Evolutionary conservation across 106 monocot species (phyloP), one percentile per base, ranked within the genome.

Genomic region (Iris macrosiphon): DNA sequence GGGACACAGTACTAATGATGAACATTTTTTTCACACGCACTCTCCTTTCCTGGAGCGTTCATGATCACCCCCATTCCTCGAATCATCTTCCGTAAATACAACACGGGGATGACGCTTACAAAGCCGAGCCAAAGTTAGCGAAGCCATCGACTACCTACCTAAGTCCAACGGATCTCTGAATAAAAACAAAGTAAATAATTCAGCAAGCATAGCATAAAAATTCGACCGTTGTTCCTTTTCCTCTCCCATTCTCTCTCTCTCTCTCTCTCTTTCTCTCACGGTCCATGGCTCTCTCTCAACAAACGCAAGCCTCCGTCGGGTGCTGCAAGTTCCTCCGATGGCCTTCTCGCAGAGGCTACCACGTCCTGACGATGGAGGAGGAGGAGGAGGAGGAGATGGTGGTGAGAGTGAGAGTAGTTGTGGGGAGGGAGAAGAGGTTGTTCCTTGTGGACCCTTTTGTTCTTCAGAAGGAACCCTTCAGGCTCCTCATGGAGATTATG

Each of bases 401-500:
- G 28, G 14, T 72, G 19, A n/a, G 71, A 35, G 81, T 78, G 66
- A 72, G 54, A 59, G 78, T 85, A 38, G 66, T 91, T 60, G 90
- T 78, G 24, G 91, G 81, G 40, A 82, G 72, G 64, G 85, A 85
- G 70, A 75, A 52, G 72, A 67, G 79, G 59, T 78, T 71, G 69
- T 85, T 91, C 50, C 21, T 46, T 20, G 85, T 91, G 2, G 85
- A 85, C 34, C 75, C 69, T 22, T 70, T 69, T 24, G 75, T 82
- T 7, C 72, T 91, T 2, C 69, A 79, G 40, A 75, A 63, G 39
- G 63, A 81, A 19, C 81, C 85, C 2, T 81, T 91, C 47, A 60
- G 75, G 30, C 55, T 73, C 25, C 57, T 91, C 18, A 60, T 91
- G 51, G 85, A 75, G 66, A n/a, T n/a, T n/a, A 82, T 51, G 52